Base-by-base conservation (phyloP, 306 rosid genomes). In the Pyrus bretschneideri region DNA sequence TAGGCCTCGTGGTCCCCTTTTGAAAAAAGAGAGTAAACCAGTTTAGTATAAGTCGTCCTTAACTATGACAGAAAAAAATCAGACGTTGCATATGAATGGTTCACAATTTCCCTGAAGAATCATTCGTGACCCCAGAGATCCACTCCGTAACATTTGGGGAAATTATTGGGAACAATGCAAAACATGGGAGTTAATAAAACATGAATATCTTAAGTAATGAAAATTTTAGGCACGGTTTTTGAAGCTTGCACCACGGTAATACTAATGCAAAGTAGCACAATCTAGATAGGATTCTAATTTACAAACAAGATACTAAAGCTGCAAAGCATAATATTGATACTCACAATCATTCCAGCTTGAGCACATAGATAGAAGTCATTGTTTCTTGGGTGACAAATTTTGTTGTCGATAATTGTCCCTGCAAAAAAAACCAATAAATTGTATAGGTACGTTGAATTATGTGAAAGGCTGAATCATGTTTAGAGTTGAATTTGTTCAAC, bases 341-440 rank as follows among this genome's bases (percentile, higher is more conserved):
- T 86, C 73, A 96, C 99, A 4, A 96, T 96, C 99, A 92, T 92
- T 79, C 99, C 99, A 11, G 96, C 97, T 78, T 96, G 99, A 0
- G 99, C 98, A 79, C 99, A 96, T 52, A 96, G 72, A 55, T 96
- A 96, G 55, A 96, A 96, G 78, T 96, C 98, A 33, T 96, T 86
- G 73, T 91, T 96, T 38, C 90, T 75, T 1, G 98, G 98, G 80
- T 96, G 99, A 58, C 99, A 96, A 46, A 96, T 84, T 82, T 74
- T 88, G 77, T 91, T 96, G 82, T 91, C 99, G n/a, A 96, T 87
- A 23, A 96, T 81, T 13, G 98, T 96, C 38, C 99, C 99, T 96
- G 82, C 31, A 72, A 63, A 42, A 74, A 74, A 79, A 25, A 38
- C 42, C 13, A 31, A 51, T 4, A 72, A 27, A 67, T 4, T 12